These are phyloP conservation scores for Prunus yedoensis DNA, from an alignment of 331 rosid species.

Conservation along the genomic window DNA sequence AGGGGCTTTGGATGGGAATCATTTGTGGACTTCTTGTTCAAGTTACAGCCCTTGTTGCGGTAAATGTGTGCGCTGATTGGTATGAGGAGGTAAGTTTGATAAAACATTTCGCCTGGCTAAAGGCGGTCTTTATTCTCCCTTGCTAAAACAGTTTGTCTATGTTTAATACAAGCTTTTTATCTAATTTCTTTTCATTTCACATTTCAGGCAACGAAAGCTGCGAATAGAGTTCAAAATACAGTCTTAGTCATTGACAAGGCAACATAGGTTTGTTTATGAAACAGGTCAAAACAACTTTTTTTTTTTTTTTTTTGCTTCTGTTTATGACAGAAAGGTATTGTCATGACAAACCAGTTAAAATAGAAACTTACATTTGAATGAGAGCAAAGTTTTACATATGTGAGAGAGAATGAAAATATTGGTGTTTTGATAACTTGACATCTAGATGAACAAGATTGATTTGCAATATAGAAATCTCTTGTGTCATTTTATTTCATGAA, in stretches of 20 bases:
- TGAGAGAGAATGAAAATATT: too few relatives aligned
- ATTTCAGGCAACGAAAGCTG: constrained; percentile 48
- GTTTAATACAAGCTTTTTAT: background rate
- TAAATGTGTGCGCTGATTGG: constrained; percentile 47
- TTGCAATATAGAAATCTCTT: too few relatives aligned
- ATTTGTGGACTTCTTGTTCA: constrained; percentile 58
- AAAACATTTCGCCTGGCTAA: too few relatives aligned
- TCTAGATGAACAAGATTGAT: too few relatives aligned
- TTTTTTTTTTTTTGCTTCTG: too few relatives aligned
- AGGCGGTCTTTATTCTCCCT: background rate
- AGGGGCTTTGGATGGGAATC: constrained; percentile 73
- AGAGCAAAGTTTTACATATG: background rate
- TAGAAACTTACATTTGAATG: background rate
- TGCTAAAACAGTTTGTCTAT: background rate
- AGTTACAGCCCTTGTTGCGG: constrained; percentile 36
- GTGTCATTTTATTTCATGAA: too few relatives aligned
- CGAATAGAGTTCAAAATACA: constrained; percentile 21
- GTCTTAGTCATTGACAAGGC: constrained; percentile 9
- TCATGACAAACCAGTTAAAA: background rate
- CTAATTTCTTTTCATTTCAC: background rate
- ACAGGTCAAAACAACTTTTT: background rate
- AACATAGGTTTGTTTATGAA: constrained; percentile 2
- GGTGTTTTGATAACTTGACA: too few relatives aligned
- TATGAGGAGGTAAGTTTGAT: constrained; percentile 34
- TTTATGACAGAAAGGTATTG: background rate